phyloP scores from a whole-genome alignment of 106 monocot species.

The Allium sativum region DNA sequence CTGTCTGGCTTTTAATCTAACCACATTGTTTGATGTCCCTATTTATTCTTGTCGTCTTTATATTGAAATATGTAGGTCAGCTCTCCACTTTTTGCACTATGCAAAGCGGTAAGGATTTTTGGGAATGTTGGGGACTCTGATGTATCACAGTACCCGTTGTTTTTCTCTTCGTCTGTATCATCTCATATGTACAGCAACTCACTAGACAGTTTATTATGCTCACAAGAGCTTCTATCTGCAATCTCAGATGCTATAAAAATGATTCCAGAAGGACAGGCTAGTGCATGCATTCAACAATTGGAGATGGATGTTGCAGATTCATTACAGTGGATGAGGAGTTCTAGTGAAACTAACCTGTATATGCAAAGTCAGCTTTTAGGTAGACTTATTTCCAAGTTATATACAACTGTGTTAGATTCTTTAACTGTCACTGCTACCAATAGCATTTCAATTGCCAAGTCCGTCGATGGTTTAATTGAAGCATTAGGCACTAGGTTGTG shows the following conservation, averaged over 20 bases:
- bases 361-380: conserved; percentile 47
- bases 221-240: conserved; percentile 32
- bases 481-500: conserved; percentile 30
- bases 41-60: too few relatives aligned
- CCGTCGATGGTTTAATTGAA: conserved; percentile 44
- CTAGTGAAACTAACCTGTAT: conserved; percentile 10
- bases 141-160: conserved; percentile 16
- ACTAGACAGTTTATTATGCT: conserved; percentile 31
- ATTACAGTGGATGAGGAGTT: conserved; percentile 53
- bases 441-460: conserved; percentile 55
- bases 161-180: conserved; percentile 29
- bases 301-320: conserved; percentile 46
- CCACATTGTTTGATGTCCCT: too few relatives aligned
- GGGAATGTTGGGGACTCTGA: conserved; percentile 10
- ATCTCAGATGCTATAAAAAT: conserved; percentile 53
- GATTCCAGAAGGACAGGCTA: conserved; percentile 80
- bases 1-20: too few relatives aligned
- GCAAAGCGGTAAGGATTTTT: conserved; percentile 59
- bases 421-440: conserved; percentile 65
- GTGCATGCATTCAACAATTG: conserved; percentile 49
- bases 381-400: conserved; percentile 55
- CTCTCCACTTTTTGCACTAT: conserved; percentile 66
- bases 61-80: conserved; percentile 40
- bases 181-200: conserved; percentile 28
- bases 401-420: conserved; percentile 49